Base-by-base conservation (phyloP, 1,284 basidiomycete genomes). In the Gomphus bonarii region DNA sequence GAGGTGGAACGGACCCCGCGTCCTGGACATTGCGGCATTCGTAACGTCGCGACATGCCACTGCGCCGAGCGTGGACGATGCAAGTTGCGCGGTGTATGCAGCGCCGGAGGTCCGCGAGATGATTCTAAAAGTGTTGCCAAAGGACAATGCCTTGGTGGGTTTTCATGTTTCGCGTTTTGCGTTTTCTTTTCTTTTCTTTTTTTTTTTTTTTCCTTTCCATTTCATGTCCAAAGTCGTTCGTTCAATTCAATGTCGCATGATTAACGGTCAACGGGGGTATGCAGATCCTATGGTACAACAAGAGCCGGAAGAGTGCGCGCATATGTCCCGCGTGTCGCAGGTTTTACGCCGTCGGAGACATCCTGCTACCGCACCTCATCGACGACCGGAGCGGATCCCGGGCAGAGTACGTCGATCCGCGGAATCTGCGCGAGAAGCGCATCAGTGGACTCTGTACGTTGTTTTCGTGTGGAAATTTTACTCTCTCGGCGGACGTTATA, bases 261-360 rank as follows among this genome's bases (percentile, higher is more conserved):
- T n/a, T n/a, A n/a, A n/a, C n/a, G n/a, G n/a, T n/a, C n/a, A n/a
- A n/a, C n/a, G n/a, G n/a, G n/a, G n/a, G n/a, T n/a, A n/a, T n/a
- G 11, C 59, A 89, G 87, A 82, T 87, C n/a, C 62, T 88, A 22
- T 89, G 86, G 85, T 89, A 88, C 64, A 90, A 90, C 72, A 88
- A 87, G 69, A 86, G 83, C 65, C 77, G 87, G 2, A 66, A 73
- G 4, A 76, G 72, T 5, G 78, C 81, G 56, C 79, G 87, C 31
- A 76, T 90, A 58, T 90, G 87, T 65, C 87, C 87, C 2, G 79
- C 85, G 0, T 90, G 87, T 65, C 78, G 82, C 65, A 72, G 87
- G 16, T 68, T 88, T 25, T 90, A 88, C 63, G 73, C 71, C 11
- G 68, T 88, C 0, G 85, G 85, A 0, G 87, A 90, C 57, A 64